Base-by-base conservation (phyloP, 2,329 filamentous ascomycete species). In the Stylonectria norvegica region DNA sequence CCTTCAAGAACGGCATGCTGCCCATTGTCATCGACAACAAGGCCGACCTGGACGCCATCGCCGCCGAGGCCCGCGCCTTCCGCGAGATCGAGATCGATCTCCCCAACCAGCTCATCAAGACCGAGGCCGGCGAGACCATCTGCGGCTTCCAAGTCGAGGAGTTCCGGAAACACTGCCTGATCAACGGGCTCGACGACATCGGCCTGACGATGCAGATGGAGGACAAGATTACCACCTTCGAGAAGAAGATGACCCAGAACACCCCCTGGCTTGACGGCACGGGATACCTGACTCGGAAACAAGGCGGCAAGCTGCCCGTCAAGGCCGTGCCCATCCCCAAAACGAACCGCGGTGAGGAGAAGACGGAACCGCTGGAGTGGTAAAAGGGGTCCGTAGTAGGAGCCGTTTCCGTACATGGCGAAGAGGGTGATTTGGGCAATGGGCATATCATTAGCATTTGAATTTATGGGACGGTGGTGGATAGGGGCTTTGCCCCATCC, bases 1-100 rank as follows among this genome's bases (percentile, higher is more conserved):
- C 86, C n/a, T 97, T 96, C 79, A 97, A 98, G 78, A 98, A 98
- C 72, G 91, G 91, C 71, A 97, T 97, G 93, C 74, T 97, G 49
- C 90, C 91, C 34, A 81, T 97, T 46, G 69, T 76, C 43, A 85
- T 97, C 60, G 70, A 76, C 20, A 81, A 91, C 63, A 68, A 80
- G 50, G 72, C 68, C 2, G 74, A 78, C 20, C 71, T 96, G 4
- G 75, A 85, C 30, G 75, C 74, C 47, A 82, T 97, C 49, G 83
- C 86, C 25, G 79, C 73, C 18, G 87, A 94, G 66, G 90, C 90
- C 22, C 75, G 75, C 25, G 85, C 86, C 4, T 89, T 89, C 42
- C 78, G 78, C 43, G 90, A 96, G 64, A 72, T 97, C 50, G 90
- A 96, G 69, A 78, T 97, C 45, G 91, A 97, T 61, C 80, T 97